Percentiles rank a stretch among this genome's conserved stretches.
Conservation (phyloP, 495 filamentous ascomycete species). For the Aspergillus panamensis region DNA sequence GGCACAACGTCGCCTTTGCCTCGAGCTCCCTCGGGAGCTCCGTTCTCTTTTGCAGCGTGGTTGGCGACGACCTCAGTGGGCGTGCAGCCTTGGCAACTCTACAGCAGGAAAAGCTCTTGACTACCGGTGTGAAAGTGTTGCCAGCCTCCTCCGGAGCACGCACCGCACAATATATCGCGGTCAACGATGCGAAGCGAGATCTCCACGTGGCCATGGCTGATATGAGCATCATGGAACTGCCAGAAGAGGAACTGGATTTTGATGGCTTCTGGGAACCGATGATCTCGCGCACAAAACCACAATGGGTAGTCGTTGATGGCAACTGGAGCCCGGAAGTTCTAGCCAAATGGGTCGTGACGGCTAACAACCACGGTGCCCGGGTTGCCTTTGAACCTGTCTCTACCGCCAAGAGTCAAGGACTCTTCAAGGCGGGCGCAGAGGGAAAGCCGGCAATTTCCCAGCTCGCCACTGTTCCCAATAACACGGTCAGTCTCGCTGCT, state of each 20-base stretch:
- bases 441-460: constrained; percentile 27
- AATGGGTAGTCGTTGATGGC: constrained; percentile 75
- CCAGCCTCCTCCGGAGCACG: constrained; percentile 47
- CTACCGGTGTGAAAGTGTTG: constrained; percentile 57
- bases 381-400: constrained; percentile 95
- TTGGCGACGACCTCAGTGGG: constrained; percentile 76
- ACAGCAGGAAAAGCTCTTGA: constrained; percentile 57
- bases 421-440: constrained; percentile 51
- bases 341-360: constrained; percentile 58
- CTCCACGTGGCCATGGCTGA: constrained; percentile 89
- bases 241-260: constrained; percentile 39
- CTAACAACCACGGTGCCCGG: constrained; percentile 47
- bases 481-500: constrained; percentile 64
- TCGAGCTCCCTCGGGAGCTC: constrained; percentile 58
- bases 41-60: constrained; percentile 67
- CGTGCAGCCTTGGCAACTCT: constrained; percentile 63
- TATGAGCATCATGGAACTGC: constrained; percentile 75
- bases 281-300: constrained; percentile 53
- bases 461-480: constrained; percentile 53
- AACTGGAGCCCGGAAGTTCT: constrained; percentile 71
- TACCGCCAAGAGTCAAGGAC: constrained; percentile 62
- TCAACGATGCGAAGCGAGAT: constrained; percentile 80
- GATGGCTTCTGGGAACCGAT: constrained; percentile 58
- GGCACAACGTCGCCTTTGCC: constrained; percentile 85
- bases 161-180: constrained; percentile 86